Evolutionary conservation across 1,139 yeast species (phyloP), one percentile per base, ranked within the genome.

Genomic region (Lodderomyces metapsilosis): DNA sequence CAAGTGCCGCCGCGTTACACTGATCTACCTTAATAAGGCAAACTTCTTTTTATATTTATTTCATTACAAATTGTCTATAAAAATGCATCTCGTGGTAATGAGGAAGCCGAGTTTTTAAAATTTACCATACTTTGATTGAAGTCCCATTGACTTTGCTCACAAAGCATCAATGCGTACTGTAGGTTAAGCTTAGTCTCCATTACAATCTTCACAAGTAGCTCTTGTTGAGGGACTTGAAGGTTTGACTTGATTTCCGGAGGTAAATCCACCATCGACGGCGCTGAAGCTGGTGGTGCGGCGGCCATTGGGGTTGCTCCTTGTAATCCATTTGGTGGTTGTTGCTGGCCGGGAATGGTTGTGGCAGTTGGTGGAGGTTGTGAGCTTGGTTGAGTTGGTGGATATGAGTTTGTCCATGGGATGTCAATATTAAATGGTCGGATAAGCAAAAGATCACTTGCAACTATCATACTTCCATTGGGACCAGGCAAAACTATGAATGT

Each of bases 131-230:
- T 91, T 44, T 70, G 76, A 38, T 78, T 82, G 52, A 79, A 82
- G 61, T 88, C 85, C 91, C 95, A 91, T 43, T 79, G 75, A 54
- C 96, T 88, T 60, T 89, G 96, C 57, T 89, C 91, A 41, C 92
- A 85, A 39, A 94, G 75, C 88, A 91, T 80, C 27, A 82, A 66
- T 1, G 94, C 88, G 59, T 82, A 92, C 53, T 86, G 86, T 20
- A 87, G 71, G 52, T 79, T 89, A 50, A 92, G 68, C 43, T 82
- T 80, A 0, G 98, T 92, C 50, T 86, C 89, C 37, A 76, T 62
- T 62, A 84, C 77, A 21, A 92, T 67, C 52, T 77, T 82, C 20
- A 78, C 75, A 18, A 88, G 72, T 8, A 88, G 64, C 47, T 82
- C 84, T 49, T 84, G 81, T 57, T 88, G 95, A 1, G 65, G 60